Base-by-base conservation (phyloP, 352 stramenopile genomes). In the Globisporangium iwayamae region DNA sequence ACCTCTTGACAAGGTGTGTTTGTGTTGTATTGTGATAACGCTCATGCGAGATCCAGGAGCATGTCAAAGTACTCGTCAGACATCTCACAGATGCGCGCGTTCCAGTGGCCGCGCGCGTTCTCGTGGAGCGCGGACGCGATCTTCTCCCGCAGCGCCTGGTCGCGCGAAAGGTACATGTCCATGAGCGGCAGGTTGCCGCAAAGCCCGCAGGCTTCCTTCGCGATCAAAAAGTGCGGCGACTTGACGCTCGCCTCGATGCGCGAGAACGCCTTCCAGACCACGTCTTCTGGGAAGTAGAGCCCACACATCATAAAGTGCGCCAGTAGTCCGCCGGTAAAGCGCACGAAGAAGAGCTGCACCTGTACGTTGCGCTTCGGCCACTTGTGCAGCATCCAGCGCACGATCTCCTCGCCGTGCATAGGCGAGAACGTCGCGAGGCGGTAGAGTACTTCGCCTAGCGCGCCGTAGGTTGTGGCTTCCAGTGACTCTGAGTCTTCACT, bases 51-150 rank as follows among this genome's bases (percentile, higher is more conserved):
- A 70, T 94, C 85, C 18, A 94, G 72, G 60, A 94, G 74, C 74
- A 81, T 75, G 69, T 94, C 85, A 60, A 94, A 94, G 63, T 75
- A 83, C 66, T 92, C 80, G 69, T 94, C 85, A 43, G 83, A 90
- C 60, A 90, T 74, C 68, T 89, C 69, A 39, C 84, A 83, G 64
- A 94, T 89, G 65, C 79, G 81, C 59, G 78, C 69, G 73, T 92
- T 91, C 85, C 85, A 94, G 66, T 94, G 85, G 9, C 63, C 65
- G 0, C 62, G 76, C 51, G 83, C 74, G 62, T 85, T 94, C 43
- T 79, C 74, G 50, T 94, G 85, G 45, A 94, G 70, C 13, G 79
- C 81, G 0, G 74, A 79, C 30, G 83, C 74, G 25, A 94, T 69
- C 55, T 76, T 79, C 60, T 90, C 82, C 34, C 83, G 76, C 43